These are phyloP conservation scores for Thelonectria olida DNA, from an alignment of 2,329 filamentous ascomycete genomes.

Conservation along the genomic window DNA sequence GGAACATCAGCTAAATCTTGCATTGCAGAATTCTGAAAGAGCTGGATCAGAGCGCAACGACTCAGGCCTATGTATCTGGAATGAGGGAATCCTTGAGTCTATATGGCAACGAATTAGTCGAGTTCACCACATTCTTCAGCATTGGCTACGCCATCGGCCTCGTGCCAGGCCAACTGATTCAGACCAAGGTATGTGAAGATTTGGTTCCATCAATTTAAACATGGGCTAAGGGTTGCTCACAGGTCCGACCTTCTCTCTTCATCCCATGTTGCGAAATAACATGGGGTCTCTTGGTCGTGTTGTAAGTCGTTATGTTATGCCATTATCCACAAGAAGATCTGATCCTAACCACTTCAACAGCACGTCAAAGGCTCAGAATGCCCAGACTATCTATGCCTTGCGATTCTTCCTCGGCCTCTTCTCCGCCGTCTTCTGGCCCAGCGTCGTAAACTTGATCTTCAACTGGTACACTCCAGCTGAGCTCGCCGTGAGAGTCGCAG, in stretches of 20 bases:
- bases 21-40: conserved; percentile 45
- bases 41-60: conserved; percentile 49
- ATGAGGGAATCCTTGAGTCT: conserved; percentile 39
- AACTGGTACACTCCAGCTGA: conserved; percentile 56
- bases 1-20: neutral
- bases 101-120: conserved; percentile 64
- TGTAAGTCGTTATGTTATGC: conserved; percentile 24
- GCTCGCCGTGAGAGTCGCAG: conserved; percentile 51
- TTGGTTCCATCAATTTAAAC: rapidly evolving
- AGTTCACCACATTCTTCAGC: conserved; percentile 63
- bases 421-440: conserved; percentile 50
- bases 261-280: conserved; percentile 50
- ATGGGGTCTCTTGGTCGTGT: conserved; percentile 41
- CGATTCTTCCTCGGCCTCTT: conserved; percentile 56
- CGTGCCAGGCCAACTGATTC: conserved; percentile 49
- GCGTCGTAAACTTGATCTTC: conserved; percentile 50
- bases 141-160: conserved; percentile 66
- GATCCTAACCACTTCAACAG: conserved; percentile 20
- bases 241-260: conserved; percentile 50
- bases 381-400: conserved; percentile 49
- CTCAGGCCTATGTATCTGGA: conserved; percentile 49
- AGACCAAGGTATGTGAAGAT: conserved; percentile 41
- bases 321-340: neutral
- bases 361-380: conserved; percentile 46
- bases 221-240: neutral